These are phyloP conservation scores for Brassica balearica DNA, from an alignment of 441 rosid genomes.

Conservation along the genomic window DNA sequence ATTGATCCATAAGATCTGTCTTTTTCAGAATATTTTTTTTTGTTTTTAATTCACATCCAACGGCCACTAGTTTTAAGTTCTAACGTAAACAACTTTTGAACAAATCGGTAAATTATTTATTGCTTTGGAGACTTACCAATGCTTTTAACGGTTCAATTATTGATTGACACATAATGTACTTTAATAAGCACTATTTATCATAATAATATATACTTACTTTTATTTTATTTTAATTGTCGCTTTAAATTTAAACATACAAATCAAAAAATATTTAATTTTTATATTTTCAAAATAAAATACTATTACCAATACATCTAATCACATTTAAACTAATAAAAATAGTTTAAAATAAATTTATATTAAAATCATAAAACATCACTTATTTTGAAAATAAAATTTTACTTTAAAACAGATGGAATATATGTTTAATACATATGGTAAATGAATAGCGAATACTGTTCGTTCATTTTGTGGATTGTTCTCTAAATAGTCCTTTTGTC, in stretches of 20 bases:
- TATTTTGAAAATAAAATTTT: too few relatives aligned
- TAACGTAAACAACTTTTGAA: background rate
- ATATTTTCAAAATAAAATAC: too few relatives aligned
- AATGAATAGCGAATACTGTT: background rate
- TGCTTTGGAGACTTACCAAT: background rate
- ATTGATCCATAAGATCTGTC: conserved; percentile 36
- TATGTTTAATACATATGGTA: background rate
- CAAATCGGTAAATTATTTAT: background rate
- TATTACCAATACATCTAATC: too few relatives aligned
- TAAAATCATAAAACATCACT: too few relatives aligned
- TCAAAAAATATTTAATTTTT: too few relatives aligned
- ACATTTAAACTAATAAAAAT: too few relatives aligned
- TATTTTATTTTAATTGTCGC: too few relatives aligned
- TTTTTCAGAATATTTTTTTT: background rate
- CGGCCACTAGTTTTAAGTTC: conserved; percentile 23
- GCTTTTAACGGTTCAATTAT: background rate
- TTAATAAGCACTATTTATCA: background rate
- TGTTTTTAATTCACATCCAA: background rate
- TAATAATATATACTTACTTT: background rate
- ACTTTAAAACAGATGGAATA: too few relatives aligned
- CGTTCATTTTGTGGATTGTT: background rate
- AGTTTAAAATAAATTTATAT: too few relatives aligned
- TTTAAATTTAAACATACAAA: too few relatives aligned
- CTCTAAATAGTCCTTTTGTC: background rate
- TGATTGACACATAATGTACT: background rate